phyloP scores from a whole-genome alignment of 805 yeast genomes.

The Candida broadrunensis region DNA sequence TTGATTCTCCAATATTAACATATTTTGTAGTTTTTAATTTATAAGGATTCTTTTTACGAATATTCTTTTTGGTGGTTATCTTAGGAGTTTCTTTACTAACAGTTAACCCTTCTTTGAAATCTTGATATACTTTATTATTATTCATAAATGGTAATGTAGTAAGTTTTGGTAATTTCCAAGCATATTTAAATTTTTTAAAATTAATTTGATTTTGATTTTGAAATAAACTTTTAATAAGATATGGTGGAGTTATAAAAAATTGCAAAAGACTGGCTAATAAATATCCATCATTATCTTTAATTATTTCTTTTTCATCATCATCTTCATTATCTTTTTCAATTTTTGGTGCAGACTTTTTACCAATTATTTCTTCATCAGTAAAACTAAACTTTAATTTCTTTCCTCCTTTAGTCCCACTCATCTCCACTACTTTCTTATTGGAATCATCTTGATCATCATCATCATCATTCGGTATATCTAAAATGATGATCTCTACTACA shows the following conservation, averaged over 20 bases:
- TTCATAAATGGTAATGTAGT: constrained; percentile 74
- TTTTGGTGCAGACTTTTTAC: constrained; percentile 2
- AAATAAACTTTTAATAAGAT: constrained; percentile 66
- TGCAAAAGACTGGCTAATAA: constrained; percentile 70
- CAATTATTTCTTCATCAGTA: constrained; percentile 25
- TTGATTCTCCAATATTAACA: constrained; percentile 69
- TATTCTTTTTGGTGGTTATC: constrained; percentile 35
- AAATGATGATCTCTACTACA: constrained; percentile 71
- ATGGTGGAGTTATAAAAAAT: constrained; percentile 82
- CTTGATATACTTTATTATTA: constrained; percentile 31
- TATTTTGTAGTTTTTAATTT: constrained; percentile 61
- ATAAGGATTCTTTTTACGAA: constrained; percentile 39
- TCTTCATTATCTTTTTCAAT: constrained; percentile 7
- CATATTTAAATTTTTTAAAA: constrained; percentile 52
- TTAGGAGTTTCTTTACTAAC: constrained; percentile 41
- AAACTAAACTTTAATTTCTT: constrained; percentile 14
- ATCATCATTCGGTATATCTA: constrained; percentile 45
- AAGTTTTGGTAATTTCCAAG: constrained; percentile 67
- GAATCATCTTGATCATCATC: constrained; percentile 12
- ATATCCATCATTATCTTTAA: constrained; percentile 22
- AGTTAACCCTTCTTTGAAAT: constrained; percentile 64
- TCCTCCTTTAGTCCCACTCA: constrained; percentile 23
- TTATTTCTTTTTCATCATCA: constrained; percentile 1
- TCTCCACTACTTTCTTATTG: constrained; percentile 13
- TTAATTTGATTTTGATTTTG: constrained; percentile 22